Conservation (phyloP, 306 rosid species). For the Prunus mume region DNA sequence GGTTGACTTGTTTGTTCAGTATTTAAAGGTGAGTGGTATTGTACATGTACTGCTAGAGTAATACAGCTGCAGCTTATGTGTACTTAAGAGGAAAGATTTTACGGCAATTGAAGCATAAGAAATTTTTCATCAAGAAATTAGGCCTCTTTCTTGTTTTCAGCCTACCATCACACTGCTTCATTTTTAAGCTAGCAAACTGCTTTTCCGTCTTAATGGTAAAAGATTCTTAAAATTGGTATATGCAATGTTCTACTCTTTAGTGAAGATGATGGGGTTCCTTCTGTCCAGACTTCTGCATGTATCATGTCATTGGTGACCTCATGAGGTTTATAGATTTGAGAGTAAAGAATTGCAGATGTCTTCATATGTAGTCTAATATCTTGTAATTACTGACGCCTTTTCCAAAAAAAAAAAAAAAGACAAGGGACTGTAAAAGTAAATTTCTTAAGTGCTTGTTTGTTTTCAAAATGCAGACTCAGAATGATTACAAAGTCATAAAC, state of each 20-base stretch:
- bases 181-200: not conserved
- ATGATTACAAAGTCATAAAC: conserved; percentile 94
- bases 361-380: not conserved
- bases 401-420: not conserved
- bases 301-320: not conserved
- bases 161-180: not conserved
- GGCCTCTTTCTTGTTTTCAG: too few relatives aligned
- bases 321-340: not conserved
- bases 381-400: not conserved
- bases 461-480: conserved; percentile 61
- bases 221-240: not conserved
- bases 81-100: not conserved
- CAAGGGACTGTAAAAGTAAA: not conserved
- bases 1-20: conserved; percentile 72
- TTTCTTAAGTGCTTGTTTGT: conserved; percentile 21
- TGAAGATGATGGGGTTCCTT: not conserved
- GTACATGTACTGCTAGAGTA: not conserved
- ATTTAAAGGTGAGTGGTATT: conserved; percentile 67
- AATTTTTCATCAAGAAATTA: too few relatives aligned
- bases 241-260: not conserved
- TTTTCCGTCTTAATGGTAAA: not conserved
- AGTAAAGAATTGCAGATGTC: not conserved
- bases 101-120: not conserved
- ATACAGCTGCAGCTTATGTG: not conserved
- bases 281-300: not conserved